phyloP scores from a whole-genome alignment of 2,329 filamentous ascomycete species.

The Bipolaris bicolor region DNA sequence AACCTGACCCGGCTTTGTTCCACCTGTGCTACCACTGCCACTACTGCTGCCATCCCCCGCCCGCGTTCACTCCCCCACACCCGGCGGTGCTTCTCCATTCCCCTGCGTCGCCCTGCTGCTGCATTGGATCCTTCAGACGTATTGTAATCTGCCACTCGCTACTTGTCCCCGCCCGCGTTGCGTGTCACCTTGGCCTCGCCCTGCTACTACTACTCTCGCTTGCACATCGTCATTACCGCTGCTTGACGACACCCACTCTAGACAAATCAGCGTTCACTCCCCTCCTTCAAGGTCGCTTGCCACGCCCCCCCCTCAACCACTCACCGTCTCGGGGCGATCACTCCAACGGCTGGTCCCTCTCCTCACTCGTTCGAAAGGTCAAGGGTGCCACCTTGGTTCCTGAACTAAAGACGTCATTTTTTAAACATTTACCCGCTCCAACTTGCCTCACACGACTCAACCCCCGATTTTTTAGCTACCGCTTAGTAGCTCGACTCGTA shows the following conservation, averaged over 20 bases:
- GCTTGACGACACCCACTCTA: slow-evolving; percentile 1
- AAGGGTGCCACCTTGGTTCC: slow-evolving; percentile 22
- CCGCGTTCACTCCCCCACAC: slow-evolving; percentile 9
- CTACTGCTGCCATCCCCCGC: background rate
- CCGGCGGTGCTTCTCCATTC: background rate
- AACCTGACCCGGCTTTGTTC: background rate
- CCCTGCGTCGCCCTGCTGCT: slow-evolving; percentile 1
- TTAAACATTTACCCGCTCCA: slow-evolving; percentile 11
- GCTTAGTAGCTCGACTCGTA: slow-evolving; percentile 1
- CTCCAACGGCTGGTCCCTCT: slow-evolving; percentile 3
- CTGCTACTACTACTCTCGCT: slow-evolving; percentile 6
- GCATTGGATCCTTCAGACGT: background rate
- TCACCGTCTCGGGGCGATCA: background rate
- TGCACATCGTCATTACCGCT: slow-evolving; percentile 10
- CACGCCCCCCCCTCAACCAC: background rate
- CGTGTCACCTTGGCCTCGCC: slow-evolving; percentile 11
- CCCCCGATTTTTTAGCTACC: background rate
- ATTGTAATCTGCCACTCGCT: background rate
- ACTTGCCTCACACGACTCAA: background rate
- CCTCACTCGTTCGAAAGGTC: slow-evolving; percentile 6
- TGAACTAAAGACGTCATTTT: slow-evolving; percentile 32
- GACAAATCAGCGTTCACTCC: slow-evolving; percentile 7
- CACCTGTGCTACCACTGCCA: background rate
- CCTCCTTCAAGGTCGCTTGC: slow-evolving; percentile 2
- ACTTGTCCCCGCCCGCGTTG: slow-evolving; percentile 4